Base-by-base conservation (phyloP, 2,329 filamentous ascomycete species). In the Paraconiothyrium sp. region DNA sequence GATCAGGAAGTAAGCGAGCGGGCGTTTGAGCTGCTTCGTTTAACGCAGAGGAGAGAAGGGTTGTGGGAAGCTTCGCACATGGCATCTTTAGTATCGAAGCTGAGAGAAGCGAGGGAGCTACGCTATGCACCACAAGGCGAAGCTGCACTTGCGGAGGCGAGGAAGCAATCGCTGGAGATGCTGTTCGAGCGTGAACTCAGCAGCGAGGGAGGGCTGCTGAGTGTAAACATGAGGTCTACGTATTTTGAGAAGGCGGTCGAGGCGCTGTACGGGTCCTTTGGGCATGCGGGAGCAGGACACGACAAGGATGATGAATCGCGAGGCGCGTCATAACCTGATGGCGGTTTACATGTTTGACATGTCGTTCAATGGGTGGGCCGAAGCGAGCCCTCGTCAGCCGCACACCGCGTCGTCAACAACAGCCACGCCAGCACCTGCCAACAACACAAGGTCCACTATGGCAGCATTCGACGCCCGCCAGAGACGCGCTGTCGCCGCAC, bases 31-130 rank as follows among this genome's bases (percentile, higher is more conserved):
- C 34, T 59, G 22, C 51, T 59, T 10, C 20, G 27, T 4, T 30
- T 27, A 22, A 24, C 22, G 7, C 50, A 44, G 37, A 43, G 58
- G 32, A 43, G 51, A 20, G 58, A 59, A 30, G 58, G 58, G 3
- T 43, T 59, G 27, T 59, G 54, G 50, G 58, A 59, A 16, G 32
- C 50, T 5, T 14, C 24, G 32, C 44, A 54, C 35, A 50, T 59
- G 50, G 43, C 50, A 8, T 16, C 5, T n/a, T 41, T 50, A n/a
- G 20, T 59, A 11, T 34, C 22, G 35, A 47, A 59, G 41, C 32
- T 59, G 24, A 41, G 41, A 24, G 43, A 27, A 3, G 44, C 30
- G n/a, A 49, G 46, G 30, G 37, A 41, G 24, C 20, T 27, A 10
- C 20, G 39, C 20, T 14, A n/a, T 13, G 43, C 24, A 11, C 20